A percentile compares a stretch with the other conserved stretches of the same genome.
Evolutionary conservation across 345 rosid genomes (phyloP).

Genomic region (Cardamine chenopodiifolia): DNA sequence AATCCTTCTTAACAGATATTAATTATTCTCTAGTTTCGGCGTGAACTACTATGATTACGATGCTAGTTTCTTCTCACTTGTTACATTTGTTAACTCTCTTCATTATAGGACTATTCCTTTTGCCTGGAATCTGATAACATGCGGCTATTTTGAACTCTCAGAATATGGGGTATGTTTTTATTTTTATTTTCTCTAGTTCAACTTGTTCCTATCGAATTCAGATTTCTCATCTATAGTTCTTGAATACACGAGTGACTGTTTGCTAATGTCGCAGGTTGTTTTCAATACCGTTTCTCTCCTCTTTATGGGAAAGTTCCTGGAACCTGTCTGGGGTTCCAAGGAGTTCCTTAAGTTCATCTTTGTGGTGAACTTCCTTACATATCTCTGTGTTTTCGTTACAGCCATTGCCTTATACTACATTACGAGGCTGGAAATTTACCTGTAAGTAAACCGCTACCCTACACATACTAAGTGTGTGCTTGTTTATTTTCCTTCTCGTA

Average conservation of each 20-base stretch:
- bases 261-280: conserved; percentile 55
- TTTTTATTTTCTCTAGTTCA: background rate
- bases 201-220: background rate
- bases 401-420: conserved; percentile 90
- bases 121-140: conserved; percentile 91
- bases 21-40: background rate
- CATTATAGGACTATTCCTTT: conserved; percentile 91
- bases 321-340: conserved; percentile 95
- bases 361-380: conserved; percentile 76
- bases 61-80: background rate
- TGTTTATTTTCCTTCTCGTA: background rate
- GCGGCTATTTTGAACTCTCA: conserved; percentile 88
- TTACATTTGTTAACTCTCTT: background rate
- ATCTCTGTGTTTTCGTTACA: conserved; percentile 77
- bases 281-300: conserved; percentile 77
- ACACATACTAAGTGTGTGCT: conserved; percentile 12
- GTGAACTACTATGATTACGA: background rate
- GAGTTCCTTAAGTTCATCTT: conserved; percentile 95
- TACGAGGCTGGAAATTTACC: conserved; percentile 71
- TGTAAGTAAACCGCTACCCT: conserved; percentile 55
- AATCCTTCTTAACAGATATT: background rate
- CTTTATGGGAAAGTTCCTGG: conserved; percentile 89
- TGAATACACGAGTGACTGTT: conserved; percentile 28
- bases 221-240: conserved; percentile 12
- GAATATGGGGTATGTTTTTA: conserved; percentile 71